phyloP scores from a whole-genome alignment of 2,329 filamentous ascomycete species.

The Microdochium trichocladiopsis region DNA sequence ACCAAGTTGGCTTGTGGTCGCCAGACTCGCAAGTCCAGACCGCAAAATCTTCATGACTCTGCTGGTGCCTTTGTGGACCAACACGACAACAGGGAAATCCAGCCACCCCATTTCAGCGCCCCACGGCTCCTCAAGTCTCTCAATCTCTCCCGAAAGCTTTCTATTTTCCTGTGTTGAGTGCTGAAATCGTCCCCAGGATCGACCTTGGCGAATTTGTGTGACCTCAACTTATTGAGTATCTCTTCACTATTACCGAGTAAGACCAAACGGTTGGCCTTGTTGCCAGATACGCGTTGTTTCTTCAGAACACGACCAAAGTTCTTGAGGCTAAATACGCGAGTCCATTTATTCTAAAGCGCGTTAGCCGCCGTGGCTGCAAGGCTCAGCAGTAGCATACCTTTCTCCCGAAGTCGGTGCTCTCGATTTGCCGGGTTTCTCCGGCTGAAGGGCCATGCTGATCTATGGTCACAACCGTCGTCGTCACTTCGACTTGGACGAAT shows the following conservation, averaged over 20 bases:
- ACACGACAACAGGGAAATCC: not conserved
- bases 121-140: not conserved
- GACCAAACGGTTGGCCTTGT: not conserved
- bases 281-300: not conserved
- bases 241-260: not conserved
- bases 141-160: not conserved
- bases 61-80: not conserved
- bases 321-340: not conserved
- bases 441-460: not conserved
- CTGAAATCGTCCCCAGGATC: not conserved
- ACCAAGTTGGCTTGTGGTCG: not conserved
- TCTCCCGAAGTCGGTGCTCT: not conserved
- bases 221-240: not conserved
- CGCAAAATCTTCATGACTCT: not conserved
- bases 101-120: not conserved
- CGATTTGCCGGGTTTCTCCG: not conserved
- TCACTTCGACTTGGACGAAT: not conserved
- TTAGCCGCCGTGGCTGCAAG: not conserved
- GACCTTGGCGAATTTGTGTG: not conserved
- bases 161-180: not conserved
- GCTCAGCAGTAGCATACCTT: not conserved
- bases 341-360: not conserved
- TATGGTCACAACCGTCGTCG: not conserved
- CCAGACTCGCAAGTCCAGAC: not conserved
- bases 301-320: not conserved